Evolutionary conservation across 306 rosid species (phyloP).

Genomic region (Lagenaria siceraria): DNA sequence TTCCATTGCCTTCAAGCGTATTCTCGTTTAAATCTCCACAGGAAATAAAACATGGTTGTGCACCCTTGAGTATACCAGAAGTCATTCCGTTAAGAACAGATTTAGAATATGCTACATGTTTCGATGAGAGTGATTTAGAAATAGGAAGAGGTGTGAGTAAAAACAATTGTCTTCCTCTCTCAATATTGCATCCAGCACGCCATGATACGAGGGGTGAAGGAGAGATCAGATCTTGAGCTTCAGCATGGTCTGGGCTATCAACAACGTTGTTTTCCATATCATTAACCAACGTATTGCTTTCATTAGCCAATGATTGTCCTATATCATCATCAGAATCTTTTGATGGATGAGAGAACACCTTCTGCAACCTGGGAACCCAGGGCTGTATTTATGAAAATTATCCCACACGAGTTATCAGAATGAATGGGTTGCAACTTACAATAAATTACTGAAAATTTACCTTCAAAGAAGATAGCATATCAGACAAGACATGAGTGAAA

Average conservation of each 20-base stretch:
- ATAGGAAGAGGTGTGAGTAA: conserved; percentile 89
- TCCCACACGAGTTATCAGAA: conserved; percentile 11
- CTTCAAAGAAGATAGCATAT: conserved; percentile 57
- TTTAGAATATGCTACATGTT: conserved; percentile 26
- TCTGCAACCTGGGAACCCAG: conserved; percentile 62
- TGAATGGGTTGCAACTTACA: not conserved
- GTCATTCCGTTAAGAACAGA: conserved; percentile 28
- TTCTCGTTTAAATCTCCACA: conserved; percentile 20
- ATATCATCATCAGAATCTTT: conserved; percentile 18
- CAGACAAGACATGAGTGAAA: conserved; percentile 47
- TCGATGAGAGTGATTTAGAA: conserved; percentile 51
- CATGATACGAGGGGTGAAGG: conserved; percentile 95
- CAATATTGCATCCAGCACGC: conserved; percentile 70
- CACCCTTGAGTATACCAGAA: conserved; percentile 14
- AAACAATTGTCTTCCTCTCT: conserved; percentile 75
- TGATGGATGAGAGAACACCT: conserved; percentile 18
- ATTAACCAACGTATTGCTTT: conserved; percentile 13
- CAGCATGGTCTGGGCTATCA: conserved; percentile 35
- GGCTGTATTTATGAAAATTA: conserved; percentile 43
- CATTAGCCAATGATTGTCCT: conserved; percentile 3
- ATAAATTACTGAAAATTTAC: conserved; percentile 20
- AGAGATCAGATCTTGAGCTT: conserved; percentile 37
- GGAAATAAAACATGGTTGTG: conserved; percentile 12
- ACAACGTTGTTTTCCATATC: conserved; percentile 10
- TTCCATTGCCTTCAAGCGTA: conserved; percentile 17